Evolutionary conservation across 1,139 yeast species (phyloP).

Genomic region (Kluyveromyces sp.): DNA sequence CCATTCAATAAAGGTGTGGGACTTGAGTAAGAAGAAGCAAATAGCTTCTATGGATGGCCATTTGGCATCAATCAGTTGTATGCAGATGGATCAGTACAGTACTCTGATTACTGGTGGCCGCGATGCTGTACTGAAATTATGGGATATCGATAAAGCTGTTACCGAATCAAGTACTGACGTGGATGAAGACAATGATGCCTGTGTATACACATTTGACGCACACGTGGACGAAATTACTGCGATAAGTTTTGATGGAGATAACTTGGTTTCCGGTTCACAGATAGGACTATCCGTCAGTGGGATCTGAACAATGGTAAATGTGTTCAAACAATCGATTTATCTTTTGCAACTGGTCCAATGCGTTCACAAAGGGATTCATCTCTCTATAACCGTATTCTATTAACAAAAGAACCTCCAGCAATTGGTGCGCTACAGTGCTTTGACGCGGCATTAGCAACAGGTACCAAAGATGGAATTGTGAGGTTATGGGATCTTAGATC

Average conservation of each 20-base stretch:
- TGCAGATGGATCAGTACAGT: slow-evolving; percentile 43
- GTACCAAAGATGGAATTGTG: slow-evolving; percentile 68
- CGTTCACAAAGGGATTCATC: slow-evolving; percentile 4
- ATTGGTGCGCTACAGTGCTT: slow-evolving; percentile 38
- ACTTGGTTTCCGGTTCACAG: slow-evolving; percentile 84
- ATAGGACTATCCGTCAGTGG: slow-evolving; percentile 71
- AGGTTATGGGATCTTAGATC: slow-evolving; percentile 69
- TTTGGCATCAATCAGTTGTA: slow-evolving; percentile 46
- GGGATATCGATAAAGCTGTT: slow-evolving; percentile 40
- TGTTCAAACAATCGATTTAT: slow-evolving; percentile 29
- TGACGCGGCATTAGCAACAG: slow-evolving; percentile 69
- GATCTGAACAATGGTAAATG: slow-evolving; percentile 71
- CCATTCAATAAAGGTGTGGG: slow-evolving; percentile 83
- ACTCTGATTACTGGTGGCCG: slow-evolving; percentile 54
- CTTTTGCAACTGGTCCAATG: slow-evolving; percentile 17
- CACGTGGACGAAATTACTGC: slow-evolving; percentile 62
- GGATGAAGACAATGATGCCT: slow-evolving; percentile 27
- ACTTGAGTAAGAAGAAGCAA: slow-evolving; percentile 47
- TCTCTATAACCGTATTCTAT: slow-evolving; percentile 4
- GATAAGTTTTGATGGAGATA: slow-evolving; percentile 48
- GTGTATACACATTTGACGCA: slow-evolving; percentile 46
- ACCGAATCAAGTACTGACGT: slow-evolving; percentile 11
- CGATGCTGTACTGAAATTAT: slow-evolving; percentile 53
- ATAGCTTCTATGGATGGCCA: slow-evolving; percentile 47
- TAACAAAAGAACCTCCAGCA: slow-evolving; percentile 14